phyloP scores from a whole-genome alignment of 441 rosid species.

The Corymbia citriodora region DNA sequence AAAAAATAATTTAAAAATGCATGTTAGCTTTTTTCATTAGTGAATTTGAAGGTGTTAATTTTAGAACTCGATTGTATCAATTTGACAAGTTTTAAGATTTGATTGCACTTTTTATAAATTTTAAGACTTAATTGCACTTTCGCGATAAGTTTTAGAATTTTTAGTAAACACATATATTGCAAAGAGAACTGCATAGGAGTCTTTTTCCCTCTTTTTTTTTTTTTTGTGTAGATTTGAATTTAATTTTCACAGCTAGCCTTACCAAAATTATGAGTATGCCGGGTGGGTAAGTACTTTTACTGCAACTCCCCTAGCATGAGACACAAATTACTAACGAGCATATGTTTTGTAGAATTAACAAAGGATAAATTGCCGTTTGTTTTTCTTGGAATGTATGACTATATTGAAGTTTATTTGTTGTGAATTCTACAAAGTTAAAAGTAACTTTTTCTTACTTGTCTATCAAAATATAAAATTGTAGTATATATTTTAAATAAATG shows the following conservation, averaged over 20 bases:
- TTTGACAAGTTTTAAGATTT: too few relatives aligned
- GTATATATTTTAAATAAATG: background rate
- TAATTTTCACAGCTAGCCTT: background rate
- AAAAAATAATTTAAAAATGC: too few relatives aligned
- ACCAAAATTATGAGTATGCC: background rate
- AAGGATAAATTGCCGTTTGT: background rate
- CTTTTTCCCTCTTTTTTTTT: too few relatives aligned
- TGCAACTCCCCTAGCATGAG: background rate
- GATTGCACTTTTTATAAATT: too few relatives aligned
- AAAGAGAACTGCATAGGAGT: too few relatives aligned
- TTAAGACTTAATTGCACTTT: too few relatives aligned
- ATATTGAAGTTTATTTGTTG: background rate
- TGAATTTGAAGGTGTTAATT: too few relatives aligned
- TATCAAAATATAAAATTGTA: background rate
- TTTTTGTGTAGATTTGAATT: background rate
- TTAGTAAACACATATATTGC: too few relatives aligned
- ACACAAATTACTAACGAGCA: background rate
- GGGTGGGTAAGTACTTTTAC: background rate
- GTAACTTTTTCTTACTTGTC: background rate
- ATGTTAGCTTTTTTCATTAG: too few relatives aligned
- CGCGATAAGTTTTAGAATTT: too few relatives aligned
- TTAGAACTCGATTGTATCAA: too few relatives aligned
- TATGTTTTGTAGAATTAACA: background rate
- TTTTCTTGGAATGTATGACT: background rate
- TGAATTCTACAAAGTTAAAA: background rate